Evolutionary conservation across 2,329 filamentous ascomycete species (phyloP).

Genomic region (Blumeria graminis): DNA sequence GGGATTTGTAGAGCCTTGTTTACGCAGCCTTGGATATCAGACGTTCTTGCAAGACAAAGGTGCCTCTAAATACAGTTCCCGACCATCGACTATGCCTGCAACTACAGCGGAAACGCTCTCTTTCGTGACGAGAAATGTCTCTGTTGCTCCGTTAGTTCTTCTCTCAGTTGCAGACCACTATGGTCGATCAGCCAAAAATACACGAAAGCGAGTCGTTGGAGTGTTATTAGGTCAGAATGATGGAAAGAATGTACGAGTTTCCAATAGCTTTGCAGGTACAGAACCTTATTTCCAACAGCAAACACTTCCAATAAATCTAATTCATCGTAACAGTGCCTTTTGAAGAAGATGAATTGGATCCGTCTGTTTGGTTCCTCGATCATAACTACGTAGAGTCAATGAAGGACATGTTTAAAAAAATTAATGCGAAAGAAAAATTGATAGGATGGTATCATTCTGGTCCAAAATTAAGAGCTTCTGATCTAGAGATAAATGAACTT

Average conservation of each 20-base stretch:
- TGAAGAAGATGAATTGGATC: constrained; percentile 96
- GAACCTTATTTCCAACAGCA: background rate
- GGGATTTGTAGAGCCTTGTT: too few relatives aligned
- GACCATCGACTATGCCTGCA: constrained; percentile 49
- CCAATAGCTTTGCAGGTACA: constrained; percentile 94
- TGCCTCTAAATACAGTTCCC: background rate
- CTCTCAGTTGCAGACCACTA: constrained; percentile 97
- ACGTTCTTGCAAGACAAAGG: too few relatives aligned
- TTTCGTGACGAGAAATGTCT: constrained; percentile 82
- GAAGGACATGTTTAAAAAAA: constrained; percentile 99
- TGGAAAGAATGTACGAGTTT: constrained; percentile 86
- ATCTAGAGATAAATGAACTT: constrained; percentile 96
- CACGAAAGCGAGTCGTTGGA: constrained; percentile 69
- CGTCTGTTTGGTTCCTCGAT: constrained; percentile 95
- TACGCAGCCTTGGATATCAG: too few relatives aligned
- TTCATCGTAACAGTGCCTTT: constrained; percentile 48
- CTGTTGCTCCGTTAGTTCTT: constrained; percentile 89
- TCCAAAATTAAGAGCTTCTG: constrained; percentile 84
- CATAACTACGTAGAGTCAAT: constrained; percentile 99
- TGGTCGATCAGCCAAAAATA: constrained; percentile 77
- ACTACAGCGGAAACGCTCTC: constrained; percentile 93
- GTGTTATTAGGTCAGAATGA: constrained; percentile 89
- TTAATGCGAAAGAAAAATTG: constrained; percentile 95
- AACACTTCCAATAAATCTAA: constrained; percentile 6
- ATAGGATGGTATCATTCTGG: constrained; percentile 99